A percentile compares a stretch with the other conserved stretches of the same genome.
phyloP scores from a whole-genome alignment of 1,284 basidiomycete genomes.

The Violaceomyces palustris region DNA sequence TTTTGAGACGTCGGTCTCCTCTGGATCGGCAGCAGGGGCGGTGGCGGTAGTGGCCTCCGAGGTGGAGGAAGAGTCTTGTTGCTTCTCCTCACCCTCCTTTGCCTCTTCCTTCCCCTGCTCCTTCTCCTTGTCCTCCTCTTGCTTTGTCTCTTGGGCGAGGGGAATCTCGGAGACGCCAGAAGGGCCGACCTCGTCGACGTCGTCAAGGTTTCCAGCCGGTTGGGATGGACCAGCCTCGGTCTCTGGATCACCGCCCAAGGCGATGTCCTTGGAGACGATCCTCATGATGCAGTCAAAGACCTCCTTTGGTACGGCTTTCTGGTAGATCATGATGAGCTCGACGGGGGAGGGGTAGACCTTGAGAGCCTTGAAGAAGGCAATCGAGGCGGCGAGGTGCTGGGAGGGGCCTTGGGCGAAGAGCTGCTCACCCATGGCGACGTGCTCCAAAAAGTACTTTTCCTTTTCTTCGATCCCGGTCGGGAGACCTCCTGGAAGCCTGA shows the following conservation, averaged over 20 bases:
- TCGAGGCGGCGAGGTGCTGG: conserved; percentile 62
- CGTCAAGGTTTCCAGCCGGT: conserved; percentile 14
- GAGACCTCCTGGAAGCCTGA: conserved; percentile 32
- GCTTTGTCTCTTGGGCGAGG: neutral
- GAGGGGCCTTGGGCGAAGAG: conserved; percentile 68
- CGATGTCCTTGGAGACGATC: conserved; percentile 80
- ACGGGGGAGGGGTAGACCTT: conserved; percentile 89
- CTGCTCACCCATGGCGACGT: conserved; percentile 81
- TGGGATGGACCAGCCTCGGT: conserved; percentile 4
- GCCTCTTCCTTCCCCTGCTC: conserved; percentile 2
- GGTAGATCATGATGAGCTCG: conserved; percentile 73
- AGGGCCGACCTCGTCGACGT: conserved; percentile 30
- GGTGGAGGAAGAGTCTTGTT: too few species aligned
- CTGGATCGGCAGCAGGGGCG: conserved; percentile 1
- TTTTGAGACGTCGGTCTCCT: neutral
- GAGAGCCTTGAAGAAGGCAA: conserved; percentile 87
- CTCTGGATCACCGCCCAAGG: conserved; percentile 48
- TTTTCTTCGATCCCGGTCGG: conserved; percentile 65
- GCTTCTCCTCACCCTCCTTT: too few species aligned
- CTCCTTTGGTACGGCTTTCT: conserved; percentile 80
- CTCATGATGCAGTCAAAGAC: conserved; percentile 88
- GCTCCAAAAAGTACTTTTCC: conserved; percentile 70
- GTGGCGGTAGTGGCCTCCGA: neutral
- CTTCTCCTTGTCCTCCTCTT: neutral
- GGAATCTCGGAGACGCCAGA: conserved; percentile 1